These are phyloP conservation scores for Thielaviopsis populi DNA, from an alignment of 2,329 filamentous ascomycete genomes.

Conservation along the genomic window DNA sequence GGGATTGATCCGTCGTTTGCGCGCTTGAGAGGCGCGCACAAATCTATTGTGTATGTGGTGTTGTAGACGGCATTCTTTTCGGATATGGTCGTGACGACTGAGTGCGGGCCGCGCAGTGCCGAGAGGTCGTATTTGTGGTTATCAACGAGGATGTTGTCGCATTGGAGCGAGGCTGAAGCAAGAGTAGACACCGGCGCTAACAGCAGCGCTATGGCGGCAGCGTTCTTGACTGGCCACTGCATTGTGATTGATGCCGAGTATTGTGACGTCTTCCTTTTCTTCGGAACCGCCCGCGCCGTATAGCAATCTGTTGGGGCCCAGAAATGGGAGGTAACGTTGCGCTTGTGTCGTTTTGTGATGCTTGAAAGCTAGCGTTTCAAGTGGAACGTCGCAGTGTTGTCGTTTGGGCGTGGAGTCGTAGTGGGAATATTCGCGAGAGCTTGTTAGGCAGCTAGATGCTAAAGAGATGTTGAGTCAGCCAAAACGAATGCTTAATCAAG, in stretches of 20 bases:
- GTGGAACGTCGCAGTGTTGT: not conserved
- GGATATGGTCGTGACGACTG: conserved; percentile 45
- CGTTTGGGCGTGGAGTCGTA: not conserved
- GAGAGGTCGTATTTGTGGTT: conserved; percentile 48
- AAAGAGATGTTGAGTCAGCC: not conserved
- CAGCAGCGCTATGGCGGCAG: conserved; percentile 1
- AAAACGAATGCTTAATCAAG: not conserved
- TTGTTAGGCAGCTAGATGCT: conserved; percentile 1
- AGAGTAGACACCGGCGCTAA: conserved; percentile 25
- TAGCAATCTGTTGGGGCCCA: not conserved
- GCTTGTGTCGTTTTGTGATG: not conserved
- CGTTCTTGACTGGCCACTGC: conserved; percentile 7
- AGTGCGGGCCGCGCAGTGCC: conserved; percentile 50
- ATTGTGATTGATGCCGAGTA: not conserved
- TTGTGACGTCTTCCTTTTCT: not conserved
- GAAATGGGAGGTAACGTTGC: no score
- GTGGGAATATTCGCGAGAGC: not conserved
- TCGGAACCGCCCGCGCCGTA: not conserved
- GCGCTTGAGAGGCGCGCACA: conserved; percentile 54
- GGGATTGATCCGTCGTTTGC: conserved; percentile 34
- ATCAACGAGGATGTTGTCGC: conserved; percentile 45
- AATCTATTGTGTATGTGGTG: conserved; percentile 67
- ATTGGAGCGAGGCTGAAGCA: conserved; percentile 39
- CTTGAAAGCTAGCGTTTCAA: not conserved
- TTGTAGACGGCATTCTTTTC: conserved; percentile 44